These are phyloP conservation scores for Blakeslea trispora DNA, from an alignment of 371 early-diverging fungal genomes.

Conservation along the genomic window DNA sequence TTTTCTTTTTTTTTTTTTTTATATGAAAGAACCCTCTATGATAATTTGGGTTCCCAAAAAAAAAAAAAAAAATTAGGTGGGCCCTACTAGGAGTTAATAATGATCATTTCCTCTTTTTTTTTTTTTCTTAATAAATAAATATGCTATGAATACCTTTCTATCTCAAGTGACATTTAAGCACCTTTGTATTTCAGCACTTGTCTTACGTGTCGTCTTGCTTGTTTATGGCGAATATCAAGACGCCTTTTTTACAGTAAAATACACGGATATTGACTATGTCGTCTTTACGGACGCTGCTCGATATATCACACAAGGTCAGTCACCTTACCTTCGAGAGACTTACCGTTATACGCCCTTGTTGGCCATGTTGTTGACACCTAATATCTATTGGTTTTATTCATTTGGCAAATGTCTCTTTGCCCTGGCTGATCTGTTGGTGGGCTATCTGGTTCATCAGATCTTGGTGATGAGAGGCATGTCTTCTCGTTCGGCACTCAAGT, in stretches of 20 bases:
- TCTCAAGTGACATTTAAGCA: constrained; percentile 16
- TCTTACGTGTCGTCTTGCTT: constrained; percentile 68
- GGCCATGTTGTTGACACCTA: constrained; percentile 83
- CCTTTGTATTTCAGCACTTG: constrained; percentile 40
- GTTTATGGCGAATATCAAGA: constrained; percentile 88
- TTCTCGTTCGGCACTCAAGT: constrained; percentile 45
- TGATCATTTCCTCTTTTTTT: too few species aligned
- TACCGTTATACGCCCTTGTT: constrained; percentile 97
- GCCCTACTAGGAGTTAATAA: too few species aligned
- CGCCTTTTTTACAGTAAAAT: constrained; percentile 81
- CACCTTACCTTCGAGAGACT: constrained; percentile 91
- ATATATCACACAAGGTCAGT: constrained; percentile 68
- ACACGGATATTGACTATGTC: constrained; percentile 96
- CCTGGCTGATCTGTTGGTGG: constrained; percentile 73
- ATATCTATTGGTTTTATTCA: constrained; percentile 65
- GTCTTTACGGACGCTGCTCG: constrained; percentile 95
- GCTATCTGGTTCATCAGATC: constrained; percentile 67
- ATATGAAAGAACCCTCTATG: too few species aligned
- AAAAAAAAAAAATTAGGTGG: too few species aligned
- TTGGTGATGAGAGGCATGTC: constrained; percentile 60
- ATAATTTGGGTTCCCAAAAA: too few species aligned
- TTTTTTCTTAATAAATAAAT: too few species aligned
- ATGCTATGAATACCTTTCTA: background rate
- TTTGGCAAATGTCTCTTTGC: constrained; percentile 94
- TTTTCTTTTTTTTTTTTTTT: too few species aligned